These are phyloP conservation scores for Cladobotryum protrusum DNA, from an alignment of 2,329 filamentous ascomycete species.

Conservation along the genomic window DNA sequence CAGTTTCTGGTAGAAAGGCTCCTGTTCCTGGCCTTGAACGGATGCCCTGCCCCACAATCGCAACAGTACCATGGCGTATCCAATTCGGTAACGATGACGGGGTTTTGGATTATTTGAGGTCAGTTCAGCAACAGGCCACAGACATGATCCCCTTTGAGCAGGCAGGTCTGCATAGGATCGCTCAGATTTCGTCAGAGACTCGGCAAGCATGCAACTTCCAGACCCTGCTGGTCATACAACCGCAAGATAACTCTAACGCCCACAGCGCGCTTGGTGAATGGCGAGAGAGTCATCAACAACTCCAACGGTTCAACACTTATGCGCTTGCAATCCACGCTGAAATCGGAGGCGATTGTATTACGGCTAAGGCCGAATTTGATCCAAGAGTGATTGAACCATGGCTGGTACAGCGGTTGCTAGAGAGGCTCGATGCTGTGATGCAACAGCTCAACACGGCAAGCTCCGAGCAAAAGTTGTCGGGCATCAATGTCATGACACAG, in stretches of 20 bases:
- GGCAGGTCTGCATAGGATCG: constrained; percentile 14
- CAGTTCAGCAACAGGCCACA: constrained; percentile 14
- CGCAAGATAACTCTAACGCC: background rate
- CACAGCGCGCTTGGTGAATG: no score
- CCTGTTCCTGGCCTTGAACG: constrained; percentile 19
- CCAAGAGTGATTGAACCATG: background rate
- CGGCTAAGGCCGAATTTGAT: background rate
- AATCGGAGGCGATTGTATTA: background rate
- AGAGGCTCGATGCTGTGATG: background rate
- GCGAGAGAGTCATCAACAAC: no score
- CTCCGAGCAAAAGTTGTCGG: no score
- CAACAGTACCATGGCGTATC: constrained; percentile 21
- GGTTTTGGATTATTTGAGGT: constrained; percentile 24
- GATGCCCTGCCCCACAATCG: constrained; percentile 21
- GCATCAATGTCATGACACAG: no score
- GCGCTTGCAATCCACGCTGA: background rate
- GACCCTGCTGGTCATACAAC: constrained; percentile 15
- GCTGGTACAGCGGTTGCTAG: background rate
- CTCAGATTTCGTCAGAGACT: constrained; percentile 4
- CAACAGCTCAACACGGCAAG: background rate
- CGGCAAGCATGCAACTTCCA: constrained; percentile 11
- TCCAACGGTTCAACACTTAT: background rate
- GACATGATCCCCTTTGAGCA: constrained; percentile 14
- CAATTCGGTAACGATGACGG: background rate
- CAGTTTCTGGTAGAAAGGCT: constrained; percentile 19